Evolutionary conservation across 2,329 filamentous ascomycete genomes (phyloP).

Genomic region (Alternaria sp.): DNA sequence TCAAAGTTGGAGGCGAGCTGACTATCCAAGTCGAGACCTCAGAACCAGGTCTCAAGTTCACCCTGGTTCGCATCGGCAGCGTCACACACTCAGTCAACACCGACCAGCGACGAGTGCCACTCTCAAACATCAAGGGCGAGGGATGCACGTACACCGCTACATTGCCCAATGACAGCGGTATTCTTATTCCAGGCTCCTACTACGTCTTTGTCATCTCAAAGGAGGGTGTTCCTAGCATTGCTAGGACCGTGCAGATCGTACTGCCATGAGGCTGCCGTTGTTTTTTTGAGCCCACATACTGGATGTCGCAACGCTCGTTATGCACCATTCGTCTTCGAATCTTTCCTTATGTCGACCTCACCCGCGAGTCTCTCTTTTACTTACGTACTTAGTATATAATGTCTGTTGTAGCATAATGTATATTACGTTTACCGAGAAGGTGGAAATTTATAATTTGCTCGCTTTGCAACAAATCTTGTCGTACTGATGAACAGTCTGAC

Average conservation of each 20-base stretch:
- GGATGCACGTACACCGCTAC: conserved; percentile 24
- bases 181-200: conserved; percentile 37
- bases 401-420: neutral
- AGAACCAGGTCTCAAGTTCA: conserved; percentile 20
- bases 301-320: conserved; percentile 4
- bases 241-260: conserved; percentile 31
- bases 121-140: conserved; percentile 19
- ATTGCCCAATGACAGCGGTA: conserved; percentile 32
- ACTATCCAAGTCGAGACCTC: conserved; percentile 20
- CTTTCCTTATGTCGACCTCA: neutral
- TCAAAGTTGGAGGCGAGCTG: conserved; percentile 32
- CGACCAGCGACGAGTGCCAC: conserved; percentile 38
- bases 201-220: conserved; percentile 34
- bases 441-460: neutral
- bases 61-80: conserved; percentile 36
- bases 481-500: neutral
- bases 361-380: conserved; percentile 1
- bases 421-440: neutral
- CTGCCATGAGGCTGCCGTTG: conserved; percentile 8
- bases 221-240: conserved; percentile 33
- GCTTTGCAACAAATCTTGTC: neutral
- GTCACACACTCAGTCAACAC: conserved; percentile 43
- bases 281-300: neutral
- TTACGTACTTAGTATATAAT: conserved; percentile 1
- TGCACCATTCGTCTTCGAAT: neutral